Percentiles rank a stretch among this genome's conserved stretches.
phyloP scores from a whole-genome alignment of 1,284 basidiomycete species.

The Heterobasidion occidentale region DNA sequence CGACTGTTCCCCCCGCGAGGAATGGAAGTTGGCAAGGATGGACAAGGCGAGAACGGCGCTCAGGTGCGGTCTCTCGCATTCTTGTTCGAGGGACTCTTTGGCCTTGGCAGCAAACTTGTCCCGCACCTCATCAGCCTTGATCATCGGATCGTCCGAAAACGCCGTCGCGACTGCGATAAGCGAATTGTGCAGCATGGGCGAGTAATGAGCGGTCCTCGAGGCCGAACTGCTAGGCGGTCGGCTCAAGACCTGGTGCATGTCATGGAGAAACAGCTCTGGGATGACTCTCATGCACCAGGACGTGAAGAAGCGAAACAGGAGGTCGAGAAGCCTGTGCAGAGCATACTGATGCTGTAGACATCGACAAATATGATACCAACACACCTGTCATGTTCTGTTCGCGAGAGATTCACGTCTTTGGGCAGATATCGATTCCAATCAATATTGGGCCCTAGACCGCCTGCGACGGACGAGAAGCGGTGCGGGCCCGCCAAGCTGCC shows the following conservation, averaged over 20 bases:
- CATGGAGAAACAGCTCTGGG: constrained; percentile 46
- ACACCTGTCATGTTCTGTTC: constrained; percentile 42
- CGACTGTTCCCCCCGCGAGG: constrained; percentile 45
- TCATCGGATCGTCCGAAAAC: constrained; percentile 46
- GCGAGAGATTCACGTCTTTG: constrained; percentile 32
- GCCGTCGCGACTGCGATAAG: constrained; percentile 51
- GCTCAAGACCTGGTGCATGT: constrained; percentile 47
- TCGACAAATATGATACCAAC: not conserved
- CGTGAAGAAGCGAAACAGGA: constrained; percentile 54
- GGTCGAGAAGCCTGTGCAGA: constrained; percentile 36
- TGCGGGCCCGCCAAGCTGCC: constrained; percentile 18
- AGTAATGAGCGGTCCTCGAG: constrained; percentile 52
- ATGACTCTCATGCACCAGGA: constrained; percentile 43
- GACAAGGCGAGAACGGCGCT: constrained; percentile 51
- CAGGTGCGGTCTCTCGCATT: constrained; percentile 50
- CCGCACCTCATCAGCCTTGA: constrained; percentile 38
- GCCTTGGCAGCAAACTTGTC: constrained; percentile 44
- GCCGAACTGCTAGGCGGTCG: constrained; percentile 34
- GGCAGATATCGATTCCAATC: constrained; percentile 54
- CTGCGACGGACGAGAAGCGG: constrained; percentile 11
- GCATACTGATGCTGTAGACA: not conserved
- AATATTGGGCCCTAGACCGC: constrained; percentile 27
- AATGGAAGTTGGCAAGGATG: constrained; percentile 51
- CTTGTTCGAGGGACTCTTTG: constrained; percentile 45
- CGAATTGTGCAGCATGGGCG: constrained; percentile 65